Base-by-base conservation (phyloP, 306 rosid genomes). In the Delonix regia region DNA sequence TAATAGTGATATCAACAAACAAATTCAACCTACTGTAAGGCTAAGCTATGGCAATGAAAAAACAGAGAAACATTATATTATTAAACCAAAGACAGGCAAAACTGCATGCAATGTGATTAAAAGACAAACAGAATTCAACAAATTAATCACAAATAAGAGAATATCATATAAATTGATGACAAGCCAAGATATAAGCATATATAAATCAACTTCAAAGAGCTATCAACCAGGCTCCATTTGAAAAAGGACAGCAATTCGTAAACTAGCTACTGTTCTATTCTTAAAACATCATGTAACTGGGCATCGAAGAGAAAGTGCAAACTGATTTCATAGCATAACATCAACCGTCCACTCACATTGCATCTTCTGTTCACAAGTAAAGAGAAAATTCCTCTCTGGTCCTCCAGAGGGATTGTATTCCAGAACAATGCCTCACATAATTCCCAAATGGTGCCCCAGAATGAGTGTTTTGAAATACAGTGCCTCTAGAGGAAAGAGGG, bases 1-100 rank as follows among this genome's bases (percentile, higher is more conserved):
- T 63, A 59, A 3, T 34, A 75, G n/a, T 71, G 16, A 34, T 30
- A 76, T 73, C 73, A 80, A 80, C 34, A 18, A 70, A 47, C n/a
- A 72, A 16, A 57, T 49, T 57, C 55, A 76, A 71, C 39, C 49
- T 24, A 66, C 56, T 56, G 14, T 15, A 11, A 73, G 19, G 27
- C 19, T 51, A 68, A 34, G 48, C 44, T 47, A 80, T 25, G 49
- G 9, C 24, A 56, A 71, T 22, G 42, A 51, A 42, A 24, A 44
- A 42, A 19, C 7, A 38, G 42, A 10, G 33, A 49, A 77, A 73
- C 25, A 67, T 39, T 27, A 73, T 18, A 28, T 24, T 19, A 16
- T 59, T 15, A 69, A 62, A 48, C 5, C 36, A 61, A 25, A 76
- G 28, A 53, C 69, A 57, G 4, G 72, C 41, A 78, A 49, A 22